Percentiles rank a stretch among this genome's conserved stretches.
phyloP scores from a whole-genome alignment of 2,329 filamentous ascomycete species.

The Aspergillus fructus region DNA sequence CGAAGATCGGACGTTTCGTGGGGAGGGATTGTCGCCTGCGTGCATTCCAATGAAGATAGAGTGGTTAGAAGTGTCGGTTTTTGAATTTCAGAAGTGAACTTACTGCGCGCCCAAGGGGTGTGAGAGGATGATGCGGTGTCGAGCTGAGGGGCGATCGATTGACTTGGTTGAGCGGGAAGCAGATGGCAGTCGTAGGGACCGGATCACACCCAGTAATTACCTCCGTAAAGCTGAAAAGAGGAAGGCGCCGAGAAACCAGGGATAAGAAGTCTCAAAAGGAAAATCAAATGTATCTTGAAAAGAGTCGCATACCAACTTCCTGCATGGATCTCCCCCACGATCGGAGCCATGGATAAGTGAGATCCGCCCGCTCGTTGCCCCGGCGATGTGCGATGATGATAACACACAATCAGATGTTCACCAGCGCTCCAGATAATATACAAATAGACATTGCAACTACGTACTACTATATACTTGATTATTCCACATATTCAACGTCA shows the following conservation, averaged over 20 bases:
- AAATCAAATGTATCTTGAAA: not conserved
- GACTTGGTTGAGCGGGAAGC: not conserved
- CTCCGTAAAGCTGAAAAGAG: not conserved
- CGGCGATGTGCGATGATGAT: slow-evolving; percentile 1
- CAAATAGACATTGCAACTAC: not conserved
- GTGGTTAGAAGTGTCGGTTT: not conserved
- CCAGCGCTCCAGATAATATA: not conserved
- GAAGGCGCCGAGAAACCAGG: not conserved
- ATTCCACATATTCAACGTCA: not conserved
- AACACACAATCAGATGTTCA: not conserved
- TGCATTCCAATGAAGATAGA: slow-evolving; percentile 10
- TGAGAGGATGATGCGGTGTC: not conserved
- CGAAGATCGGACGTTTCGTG: not conserved
- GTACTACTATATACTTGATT: not conserved
- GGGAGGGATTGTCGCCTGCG: not conserved
- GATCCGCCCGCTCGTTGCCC: slow-evolving; percentile 16
- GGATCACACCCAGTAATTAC: not conserved
- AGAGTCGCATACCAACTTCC: not conserved
- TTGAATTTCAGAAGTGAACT: not conserved
- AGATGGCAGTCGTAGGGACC: not conserved
- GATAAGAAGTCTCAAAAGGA: not conserved
- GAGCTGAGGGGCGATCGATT: slow-evolving; percentile 1
- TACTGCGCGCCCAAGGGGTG: not conserved
- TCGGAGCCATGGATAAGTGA: slow-evolving; percentile 15
- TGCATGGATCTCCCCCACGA: slow-evolving; percentile 12